Evolutionary conservation across 768 basidiomycete genomes (phyloP).

Genomic region (Mycena alexandri): DNA sequence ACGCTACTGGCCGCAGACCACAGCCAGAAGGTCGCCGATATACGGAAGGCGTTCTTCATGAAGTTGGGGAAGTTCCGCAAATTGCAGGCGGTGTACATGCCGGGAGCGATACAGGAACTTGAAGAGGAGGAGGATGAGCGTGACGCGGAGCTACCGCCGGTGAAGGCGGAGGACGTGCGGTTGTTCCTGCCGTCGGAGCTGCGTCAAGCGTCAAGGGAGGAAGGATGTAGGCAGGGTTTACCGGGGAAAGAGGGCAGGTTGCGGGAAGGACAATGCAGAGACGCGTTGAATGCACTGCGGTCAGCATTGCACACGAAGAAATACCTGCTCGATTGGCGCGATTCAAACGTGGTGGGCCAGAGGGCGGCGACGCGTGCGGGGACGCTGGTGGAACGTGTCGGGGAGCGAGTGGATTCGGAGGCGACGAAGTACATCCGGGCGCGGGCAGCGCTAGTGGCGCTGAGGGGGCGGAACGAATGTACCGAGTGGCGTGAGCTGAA

Average conservation of each 20-base stretch:
- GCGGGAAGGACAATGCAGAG: conserved; percentile 16
- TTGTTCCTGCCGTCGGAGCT: conserved; percentile 31
- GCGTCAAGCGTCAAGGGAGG: neutral
- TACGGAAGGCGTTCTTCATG: conserved; percentile 12
- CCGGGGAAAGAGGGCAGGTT: conserved; percentile 18
- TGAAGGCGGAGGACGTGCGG: conserved; percentile 25
- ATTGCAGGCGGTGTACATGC: conserved; percentile 18
- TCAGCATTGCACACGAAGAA: conserved; percentile 15
- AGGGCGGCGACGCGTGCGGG: too few relatives aligned
- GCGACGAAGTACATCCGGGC: too few relatives aligned
- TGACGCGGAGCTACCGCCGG: conserved; percentile 1
- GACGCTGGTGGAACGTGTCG: too few relatives aligned
- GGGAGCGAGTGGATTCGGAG: too few relatives aligned
- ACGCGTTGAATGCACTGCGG: neutral
- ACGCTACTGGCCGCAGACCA: conserved; percentile 13
- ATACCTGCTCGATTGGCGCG: conserved; percentile 18
- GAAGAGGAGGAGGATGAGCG: conserved; percentile 24
- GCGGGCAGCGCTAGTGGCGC: too few relatives aligned
- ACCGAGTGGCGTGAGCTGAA: too few relatives aligned
- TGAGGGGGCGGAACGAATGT: too few relatives aligned
- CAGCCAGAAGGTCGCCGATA: conserved; percentile 16
- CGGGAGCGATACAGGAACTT: conserved; percentile 8
- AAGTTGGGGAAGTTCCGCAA: conserved; percentile 20
- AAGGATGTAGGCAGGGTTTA: conserved; percentile 2
- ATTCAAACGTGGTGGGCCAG: conserved; percentile 22